phyloP scores from a whole-genome alignment of 495 filamentous ascomycete species.

The Lophiotrema nucula region DNA sequence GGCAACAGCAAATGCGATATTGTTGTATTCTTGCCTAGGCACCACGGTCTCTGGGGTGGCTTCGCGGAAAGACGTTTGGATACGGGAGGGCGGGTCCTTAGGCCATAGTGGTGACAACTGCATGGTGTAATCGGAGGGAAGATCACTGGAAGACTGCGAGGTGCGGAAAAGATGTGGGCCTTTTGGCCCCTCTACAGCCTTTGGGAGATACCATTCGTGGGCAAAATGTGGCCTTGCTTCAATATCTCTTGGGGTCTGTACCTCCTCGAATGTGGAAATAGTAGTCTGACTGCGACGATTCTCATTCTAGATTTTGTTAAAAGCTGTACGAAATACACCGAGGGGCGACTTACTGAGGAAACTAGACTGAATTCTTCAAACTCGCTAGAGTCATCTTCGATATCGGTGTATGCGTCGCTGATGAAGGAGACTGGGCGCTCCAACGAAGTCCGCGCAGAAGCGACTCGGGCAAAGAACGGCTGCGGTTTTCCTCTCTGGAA shows the following conservation, averaged over 20 bases:
- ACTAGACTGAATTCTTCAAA: slow-evolving; percentile 62
- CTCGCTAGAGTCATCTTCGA: slow-evolving; percentile 61
- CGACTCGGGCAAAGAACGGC: slow-evolving; percentile 32
- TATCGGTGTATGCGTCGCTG: slow-evolving; percentile 75
- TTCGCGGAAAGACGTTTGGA: slow-evolving; percentile 37
- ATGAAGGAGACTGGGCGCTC: slow-evolving; percentile 58
- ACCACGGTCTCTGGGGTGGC: slow-evolving; percentile 35
- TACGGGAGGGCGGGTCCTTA: slow-evolving; percentile 36
- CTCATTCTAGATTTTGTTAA: slow-evolving; percentile 31
- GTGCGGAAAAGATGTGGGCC: slow-evolving; percentile 88
- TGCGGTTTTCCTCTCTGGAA: slow-evolving; percentile 41
- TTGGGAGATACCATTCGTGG: slow-evolving; percentile 44
- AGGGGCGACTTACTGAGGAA: slow-evolving; percentile 54
- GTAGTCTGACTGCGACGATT: slow-evolving; percentile 68
- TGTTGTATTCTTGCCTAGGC: slow-evolving; percentile 39
- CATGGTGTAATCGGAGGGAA: slow-evolving; percentile 55
- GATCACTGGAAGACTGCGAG: slow-evolving; percentile 51
- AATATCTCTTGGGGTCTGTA: slow-evolving; percentile 56
- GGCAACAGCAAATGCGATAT: slow-evolving; percentile 45
- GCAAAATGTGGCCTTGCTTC: slow-evolving; percentile 49
- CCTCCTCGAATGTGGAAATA: slow-evolving; percentile 72
- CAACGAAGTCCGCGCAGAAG: slow-evolving; percentile 24
- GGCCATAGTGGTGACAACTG: slow-evolving; percentile 62
- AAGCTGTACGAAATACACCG: neutral
- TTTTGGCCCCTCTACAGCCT: slow-evolving; percentile 71